Evolutionary conservation across 2,329 filamentous ascomycete genomes (phyloP), one percentile per base, ranked within the genome.

Genomic region (Penicillium sp.): DNA sequence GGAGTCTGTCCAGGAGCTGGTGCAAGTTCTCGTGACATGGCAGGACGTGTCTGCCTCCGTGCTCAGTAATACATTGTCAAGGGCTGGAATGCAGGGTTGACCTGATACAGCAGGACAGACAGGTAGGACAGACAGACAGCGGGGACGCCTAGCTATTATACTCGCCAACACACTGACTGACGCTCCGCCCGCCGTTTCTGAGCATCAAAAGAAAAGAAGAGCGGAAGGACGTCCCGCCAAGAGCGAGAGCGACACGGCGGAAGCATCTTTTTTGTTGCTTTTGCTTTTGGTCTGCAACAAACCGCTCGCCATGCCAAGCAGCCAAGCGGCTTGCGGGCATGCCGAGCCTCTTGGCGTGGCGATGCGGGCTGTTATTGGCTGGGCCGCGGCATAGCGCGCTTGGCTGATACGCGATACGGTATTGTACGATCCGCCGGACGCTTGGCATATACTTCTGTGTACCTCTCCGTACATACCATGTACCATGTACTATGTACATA

Each of bases 41-140:
- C 23, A 47, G 38, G n/a, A 46, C 30, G 6, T 23, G 40, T 24
- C 26, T 35, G 24, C 40, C 45, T 53, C 51, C 14, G 14, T 5
- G 45, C 23, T 20, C 49, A 24, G 30, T 47, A 40, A 33, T 21
- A 48, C 52, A 48, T 55, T 48, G 52, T 48, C 23, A 33, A 40
- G 28, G 28, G 23, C 38, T 42, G 52, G 52, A 55, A 55, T 55
- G 52, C 43, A 55, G 52, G 52, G 52, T 55, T 42, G 43, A 26
- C 26, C n/a, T n/a, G 40, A 30, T 26, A 21, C 30, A 5, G 26
- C 9, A 40, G 33, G 3, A 14, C 16, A 4, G n/a, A n/a, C 16
- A 40, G 35, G 35, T 18, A 40, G 40, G 18, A 18, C 18, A 18
- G 18, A 43, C 40, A 21, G 40, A 43, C 40, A 20, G 40, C 40